phyloP scores from a whole-genome alignment of 2,329 filamentous ascomycete genomes.

The Colletotrichum kahawae region DNA sequence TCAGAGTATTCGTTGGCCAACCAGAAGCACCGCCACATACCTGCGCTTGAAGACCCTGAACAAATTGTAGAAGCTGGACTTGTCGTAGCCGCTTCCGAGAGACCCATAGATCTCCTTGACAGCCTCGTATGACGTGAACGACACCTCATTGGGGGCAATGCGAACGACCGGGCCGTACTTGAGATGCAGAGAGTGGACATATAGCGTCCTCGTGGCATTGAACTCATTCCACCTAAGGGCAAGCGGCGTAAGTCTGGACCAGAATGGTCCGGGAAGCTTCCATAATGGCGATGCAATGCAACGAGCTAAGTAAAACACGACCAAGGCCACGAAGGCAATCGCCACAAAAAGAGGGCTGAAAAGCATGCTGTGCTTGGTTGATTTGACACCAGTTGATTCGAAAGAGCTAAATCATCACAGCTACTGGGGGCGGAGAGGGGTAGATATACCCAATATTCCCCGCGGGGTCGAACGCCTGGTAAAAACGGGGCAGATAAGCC shows the following conservation, averaged over 20 bases:
- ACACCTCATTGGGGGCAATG: conserved; percentile 62
- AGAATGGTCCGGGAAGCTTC: conserved; percentile 51
- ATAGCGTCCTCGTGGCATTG: conserved; percentile 54
- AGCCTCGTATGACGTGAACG: conserved; percentile 60
- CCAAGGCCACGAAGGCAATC: neutral
- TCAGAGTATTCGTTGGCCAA: too few relatives aligned
- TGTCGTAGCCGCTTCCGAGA: conserved; percentile 67
- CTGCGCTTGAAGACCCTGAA: conserved; percentile 62
- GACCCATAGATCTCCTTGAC: conserved; percentile 68
- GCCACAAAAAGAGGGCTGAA: conserved; percentile 18
- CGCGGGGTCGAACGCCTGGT: neutral
- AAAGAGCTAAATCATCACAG: neutral
- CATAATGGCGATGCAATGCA: conserved; percentile 41
- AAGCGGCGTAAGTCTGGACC: conserved; percentile 54
- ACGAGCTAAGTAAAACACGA: conserved; percentile 8
- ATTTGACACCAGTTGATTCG: neutral
- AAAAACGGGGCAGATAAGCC: conserved; percentile 9
- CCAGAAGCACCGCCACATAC: conserved; percentile 35
- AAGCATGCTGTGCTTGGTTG: conserved; percentile 17
- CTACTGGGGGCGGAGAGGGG: neutral
- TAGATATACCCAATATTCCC: neutral
- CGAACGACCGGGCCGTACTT: conserved; percentile 64
- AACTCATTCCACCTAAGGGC: conserved; percentile 63
- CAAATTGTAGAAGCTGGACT: conserved; percentile 67
- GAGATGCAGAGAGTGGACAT: conserved; percentile 61